A percentile compares a stretch with the other conserved stretches of the same genome.
phyloP scores from a whole-genome alignment of 176 grass and related monocot genomes.

The Alopecurus myosuroides region DNA sequence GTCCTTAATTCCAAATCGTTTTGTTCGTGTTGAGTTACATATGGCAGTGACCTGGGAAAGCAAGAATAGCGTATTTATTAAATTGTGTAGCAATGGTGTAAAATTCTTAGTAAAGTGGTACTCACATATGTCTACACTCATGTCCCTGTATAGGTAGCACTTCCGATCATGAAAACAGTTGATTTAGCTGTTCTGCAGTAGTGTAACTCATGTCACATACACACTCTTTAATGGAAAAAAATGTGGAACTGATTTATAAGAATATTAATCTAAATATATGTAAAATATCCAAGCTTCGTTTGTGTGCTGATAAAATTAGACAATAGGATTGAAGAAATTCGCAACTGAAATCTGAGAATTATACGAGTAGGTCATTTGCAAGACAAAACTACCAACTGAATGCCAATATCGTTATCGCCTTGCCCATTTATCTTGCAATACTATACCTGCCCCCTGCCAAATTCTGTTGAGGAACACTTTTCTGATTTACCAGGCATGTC shows the following conservation, averaged over 20 bases:
- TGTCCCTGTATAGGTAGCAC: not conserved
- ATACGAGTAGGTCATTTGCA: not conserved
- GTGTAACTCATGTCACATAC: not conserved
- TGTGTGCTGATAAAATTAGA: not conserved
- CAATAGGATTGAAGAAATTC: not conserved
- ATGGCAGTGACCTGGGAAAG: not conserved
- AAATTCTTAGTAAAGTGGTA: not conserved
- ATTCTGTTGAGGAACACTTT: not conserved
- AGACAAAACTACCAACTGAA: slow-evolving; percentile 4
- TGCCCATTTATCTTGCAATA: too few species aligned
- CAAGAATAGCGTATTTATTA: not conserved
- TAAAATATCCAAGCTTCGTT: not conserved
- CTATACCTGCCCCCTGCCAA: not conserved
- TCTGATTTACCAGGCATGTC: not conserved
- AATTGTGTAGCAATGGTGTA: not conserved
- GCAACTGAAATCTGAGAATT: not conserved
- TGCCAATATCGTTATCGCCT: not conserved
- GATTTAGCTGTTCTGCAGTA: not conserved
- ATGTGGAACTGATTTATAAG: not conserved
- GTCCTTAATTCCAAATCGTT: not conserved
- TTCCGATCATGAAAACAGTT: not conserved
- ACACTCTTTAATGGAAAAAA: not conserved
- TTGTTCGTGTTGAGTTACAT: not conserved
- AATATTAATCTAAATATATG: not conserved
- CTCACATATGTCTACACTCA: not conserved